Conservation (phyloP, 371 early-diverging fungal genomes). For the Neoconidiobolus thromboides region DNA sequence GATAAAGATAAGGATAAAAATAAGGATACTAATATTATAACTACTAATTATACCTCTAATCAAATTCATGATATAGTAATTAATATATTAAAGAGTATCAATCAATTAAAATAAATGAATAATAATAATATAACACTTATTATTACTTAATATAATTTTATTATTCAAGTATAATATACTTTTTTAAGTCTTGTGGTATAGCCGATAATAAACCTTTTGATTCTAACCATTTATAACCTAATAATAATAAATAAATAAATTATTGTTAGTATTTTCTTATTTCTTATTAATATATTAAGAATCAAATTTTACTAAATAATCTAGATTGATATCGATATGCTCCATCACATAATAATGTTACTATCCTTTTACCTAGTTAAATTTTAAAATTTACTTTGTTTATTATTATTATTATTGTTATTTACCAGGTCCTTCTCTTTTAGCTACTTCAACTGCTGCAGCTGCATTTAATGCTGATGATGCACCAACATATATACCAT, state of each 20-base stretch:
- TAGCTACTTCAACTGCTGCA: constrained; percentile 84
- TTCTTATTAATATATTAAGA: not conserved
- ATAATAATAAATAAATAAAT: not conserved
- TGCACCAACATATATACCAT: constrained; percentile 85
- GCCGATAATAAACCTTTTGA: constrained; percentile 52
- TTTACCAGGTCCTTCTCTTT: constrained; percentile 57
- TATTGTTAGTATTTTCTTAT: not conserved
- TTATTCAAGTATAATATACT: constrained; percentile 53
- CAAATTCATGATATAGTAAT: too few relatives aligned
- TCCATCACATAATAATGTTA: constrained; percentile 79
- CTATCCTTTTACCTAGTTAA: constrained; percentile 36
- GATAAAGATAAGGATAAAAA: too few relatives aligned
- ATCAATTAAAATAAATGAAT: too few relatives aligned
- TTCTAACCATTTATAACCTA: constrained; percentile 56
- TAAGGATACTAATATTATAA: too few relatives aligned
- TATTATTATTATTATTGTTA: not conserved
- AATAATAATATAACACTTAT: too few relatives aligned
- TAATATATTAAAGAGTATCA: too few relatives aligned
- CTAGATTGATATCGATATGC: constrained; percentile 83
- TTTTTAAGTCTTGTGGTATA: constrained; percentile 67
- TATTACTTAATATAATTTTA: too few relatives aligned
- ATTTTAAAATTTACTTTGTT: not conserved
- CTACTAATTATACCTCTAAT: too few relatives aligned
- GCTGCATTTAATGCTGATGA: constrained; percentile 80
- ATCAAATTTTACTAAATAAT: constrained; percentile 44